phyloP scores from a whole-genome alignment of 2,329 filamentous ascomycete species.

The Lasiodiplodia citricola region DNA sequence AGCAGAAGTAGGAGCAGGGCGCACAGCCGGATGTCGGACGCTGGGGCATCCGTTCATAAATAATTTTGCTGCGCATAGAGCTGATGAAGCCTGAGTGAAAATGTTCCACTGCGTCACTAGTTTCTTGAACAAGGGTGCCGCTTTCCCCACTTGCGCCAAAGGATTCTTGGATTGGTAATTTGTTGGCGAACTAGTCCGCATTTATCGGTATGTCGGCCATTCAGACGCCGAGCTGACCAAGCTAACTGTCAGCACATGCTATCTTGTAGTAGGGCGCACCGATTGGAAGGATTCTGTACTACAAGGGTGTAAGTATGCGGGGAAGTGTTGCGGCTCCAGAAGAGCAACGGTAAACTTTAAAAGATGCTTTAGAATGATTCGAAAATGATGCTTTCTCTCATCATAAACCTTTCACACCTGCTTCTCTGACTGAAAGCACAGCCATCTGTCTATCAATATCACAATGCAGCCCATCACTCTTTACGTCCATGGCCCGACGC shows the following conservation, averaged over 20 bases:
- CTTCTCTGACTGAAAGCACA: background rate
- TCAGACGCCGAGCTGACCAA: background rate
- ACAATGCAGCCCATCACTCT: slow-evolving; percentile 6
- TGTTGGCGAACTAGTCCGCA: background rate
- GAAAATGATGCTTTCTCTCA: background rate
- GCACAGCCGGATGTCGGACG: background rate
- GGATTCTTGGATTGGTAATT: background rate
- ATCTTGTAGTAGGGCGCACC: background rate
- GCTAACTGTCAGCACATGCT: background rate
- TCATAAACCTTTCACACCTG: background rate
- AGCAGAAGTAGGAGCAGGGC: background rate
- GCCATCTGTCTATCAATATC: background rate
- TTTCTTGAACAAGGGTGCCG: background rate
- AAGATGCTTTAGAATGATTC: background rate
- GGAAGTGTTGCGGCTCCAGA: background rate
- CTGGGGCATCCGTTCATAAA: background rate
- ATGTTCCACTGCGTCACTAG: background rate
- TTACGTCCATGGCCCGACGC: slow-evolving; percentile 26
- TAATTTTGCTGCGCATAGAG: no score
- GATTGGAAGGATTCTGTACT: background rate
- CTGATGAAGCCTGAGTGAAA: no score
- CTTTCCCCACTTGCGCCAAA: background rate
- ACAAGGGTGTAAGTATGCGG: background rate
- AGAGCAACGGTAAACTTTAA: background rate
- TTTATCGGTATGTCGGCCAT: background rate